Conservation (phyloP, 2,329 filamentous ascomycete species). For the Teratosphaeria zuluensis region DNA sequence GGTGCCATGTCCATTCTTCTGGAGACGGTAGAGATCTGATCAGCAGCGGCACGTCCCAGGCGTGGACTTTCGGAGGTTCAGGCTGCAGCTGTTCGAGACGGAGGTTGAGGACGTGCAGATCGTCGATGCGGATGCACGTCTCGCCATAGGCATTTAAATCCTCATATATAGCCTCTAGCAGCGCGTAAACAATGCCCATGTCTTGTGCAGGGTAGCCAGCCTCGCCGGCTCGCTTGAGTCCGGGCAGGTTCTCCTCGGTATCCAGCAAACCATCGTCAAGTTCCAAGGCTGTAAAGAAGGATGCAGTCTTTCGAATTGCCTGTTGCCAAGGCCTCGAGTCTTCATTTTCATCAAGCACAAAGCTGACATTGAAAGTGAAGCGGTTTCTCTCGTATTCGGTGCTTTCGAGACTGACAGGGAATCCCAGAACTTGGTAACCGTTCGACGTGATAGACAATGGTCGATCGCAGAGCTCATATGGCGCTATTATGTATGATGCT, state of each 20-base stretch:
- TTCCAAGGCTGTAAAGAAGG: conserved; percentile 80
- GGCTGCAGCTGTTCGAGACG: conserved; percentile 48
- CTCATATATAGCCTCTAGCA: conserved; percentile 80
- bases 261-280: conserved; percentile 81
- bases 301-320: conserved; percentile 75
- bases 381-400: conserved; percentile 69
- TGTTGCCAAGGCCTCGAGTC: conserved; percentile 63
- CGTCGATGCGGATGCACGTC: conserved; percentile 41
- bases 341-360: conserved; percentile 60
- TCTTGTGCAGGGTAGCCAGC: conserved; percentile 19
- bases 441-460: conserved; percentile 67
- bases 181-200: conserved; percentile 47
- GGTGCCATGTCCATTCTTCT: conserved; percentile 62
- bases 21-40: conserved; percentile 41
- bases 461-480: conserved; percentile 89
- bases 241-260: conserved; percentile 38
- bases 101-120: conserved; percentile 21
- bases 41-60: conserved; percentile 83
- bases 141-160: conserved; percentile 96
- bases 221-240: conserved; percentile 19
- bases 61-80: conserved; percentile 65
- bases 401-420: conserved; percentile 78
- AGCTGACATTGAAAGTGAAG: conserved; percentile 96
- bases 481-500: conserved; percentile 87
- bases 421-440: conserved; percentile 73